Evolutionary conservation across 805 yeast species (phyloP).

Genomic region (Saccharomycopsis sp.): DNA sequence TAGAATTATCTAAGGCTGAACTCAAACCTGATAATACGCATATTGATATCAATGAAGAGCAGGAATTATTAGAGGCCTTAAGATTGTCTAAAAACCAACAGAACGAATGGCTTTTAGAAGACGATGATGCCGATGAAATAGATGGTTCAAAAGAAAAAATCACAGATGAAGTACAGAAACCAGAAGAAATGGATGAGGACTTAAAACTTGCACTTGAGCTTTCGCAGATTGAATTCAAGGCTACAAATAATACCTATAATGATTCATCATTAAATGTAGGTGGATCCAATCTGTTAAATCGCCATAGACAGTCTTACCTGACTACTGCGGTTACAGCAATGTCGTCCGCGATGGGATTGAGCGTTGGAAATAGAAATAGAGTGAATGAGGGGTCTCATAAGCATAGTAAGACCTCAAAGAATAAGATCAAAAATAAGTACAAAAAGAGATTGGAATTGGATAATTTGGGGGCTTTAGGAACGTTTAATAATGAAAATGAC

Average conservation of each 20-base stretch:
- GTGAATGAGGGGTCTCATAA: background rate
- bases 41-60: background rate
- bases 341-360: background rate
- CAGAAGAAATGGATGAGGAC: conserved; percentile 9
- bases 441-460: background rate
- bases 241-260: background rate
- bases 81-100: background rate
- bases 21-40: too few relatives aligned
- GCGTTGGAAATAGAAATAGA: background rate
- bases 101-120: background rate
- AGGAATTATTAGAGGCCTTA: background rate
- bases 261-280: background rate
- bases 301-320: background rate
- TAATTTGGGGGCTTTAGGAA: background rate
- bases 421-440: background rate
- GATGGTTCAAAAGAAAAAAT: background rate
- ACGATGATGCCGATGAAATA: background rate
- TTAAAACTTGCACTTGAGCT: conserved; percentile 11
- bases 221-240: conserved; percentile 8
- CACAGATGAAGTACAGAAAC: background rate
- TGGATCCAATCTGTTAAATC: background rate
- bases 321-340: background rate
- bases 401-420: background rate
- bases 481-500: background rate
- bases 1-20: conserved; percentile 11